A percentile compares a stretch with the other conserved stretches of the same genome.
Conservation (phyloP, 768 basidiomycete genomes). For the Termitomyces sp. region DNA sequence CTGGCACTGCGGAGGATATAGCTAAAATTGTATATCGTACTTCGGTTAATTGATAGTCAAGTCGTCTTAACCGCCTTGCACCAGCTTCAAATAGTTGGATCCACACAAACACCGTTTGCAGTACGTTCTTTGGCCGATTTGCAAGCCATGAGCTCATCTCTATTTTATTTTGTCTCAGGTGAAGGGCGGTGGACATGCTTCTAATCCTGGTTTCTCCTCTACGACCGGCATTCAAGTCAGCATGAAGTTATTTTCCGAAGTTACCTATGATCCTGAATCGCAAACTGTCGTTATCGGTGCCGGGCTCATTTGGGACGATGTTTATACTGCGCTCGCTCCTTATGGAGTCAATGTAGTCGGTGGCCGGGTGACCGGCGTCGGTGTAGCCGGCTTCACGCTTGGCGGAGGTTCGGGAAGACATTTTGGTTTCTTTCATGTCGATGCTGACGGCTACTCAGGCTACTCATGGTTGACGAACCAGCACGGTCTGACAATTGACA, state of each 20-base stretch:
- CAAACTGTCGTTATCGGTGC: constrained; percentile 38
- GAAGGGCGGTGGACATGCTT: constrained; percentile 57
- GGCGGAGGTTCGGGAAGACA: constrained; percentile 47
- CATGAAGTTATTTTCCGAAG: constrained; percentile 41
- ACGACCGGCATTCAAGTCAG: constrained; percentile 55
- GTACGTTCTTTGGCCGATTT: constrained; percentile 23
- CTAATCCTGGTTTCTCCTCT: constrained; percentile 54
- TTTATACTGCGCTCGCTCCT: constrained; percentile 45
- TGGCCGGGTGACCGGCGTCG: constrained; percentile 51
- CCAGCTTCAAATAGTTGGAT: constrained; percentile 43
- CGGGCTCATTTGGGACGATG: constrained; percentile 62
- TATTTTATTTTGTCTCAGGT: constrained; percentile 27
- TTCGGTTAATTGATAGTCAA: background rate
- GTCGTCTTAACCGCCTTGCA: background rate
- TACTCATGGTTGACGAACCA: constrained; percentile 65
- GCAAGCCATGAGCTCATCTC: background rate
- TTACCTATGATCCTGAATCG: constrained; percentile 31
- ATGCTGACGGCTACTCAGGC: constrained; percentile 29
- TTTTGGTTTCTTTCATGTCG: constrained; percentile 23
- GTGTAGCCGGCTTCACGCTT: constrained; percentile 52
- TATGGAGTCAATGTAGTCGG: constrained; percentile 51
- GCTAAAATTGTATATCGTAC: constrained; percentile 35
- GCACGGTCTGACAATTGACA: constrained; percentile 54
- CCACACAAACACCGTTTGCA: constrained; percentile 45
- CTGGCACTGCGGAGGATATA: constrained; percentile 47